Evolutionary conservation across 1,284 basidiomycete genomes (phyloP), one percentile per base, ranked within the genome.

Genomic region (Phylloporus sp.): DNA sequence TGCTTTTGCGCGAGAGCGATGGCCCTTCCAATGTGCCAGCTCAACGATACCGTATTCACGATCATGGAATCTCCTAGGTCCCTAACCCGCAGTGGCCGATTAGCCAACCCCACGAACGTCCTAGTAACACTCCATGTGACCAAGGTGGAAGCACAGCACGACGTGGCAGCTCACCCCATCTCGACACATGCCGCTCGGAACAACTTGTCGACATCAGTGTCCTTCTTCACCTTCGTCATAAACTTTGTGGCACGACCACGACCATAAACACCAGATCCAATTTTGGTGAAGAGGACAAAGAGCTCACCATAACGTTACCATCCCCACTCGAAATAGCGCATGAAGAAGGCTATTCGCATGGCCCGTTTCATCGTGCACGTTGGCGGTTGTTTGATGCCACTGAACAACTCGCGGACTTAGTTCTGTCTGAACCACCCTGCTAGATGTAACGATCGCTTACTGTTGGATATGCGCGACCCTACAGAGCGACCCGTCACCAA

Each of bases 1-100:
- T 78, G 72, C 62, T 75, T 76, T 44, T 80, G 74, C 47, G 80
- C 79, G 4, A 81, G 72, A 18, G 79, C 78, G 22, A 85, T 78
- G 11, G 82, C 81, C 32, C 83, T 78, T 20, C 86, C 86, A 18
- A 88, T 81, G 6, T 83, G 78, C 86, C 86, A 88, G 22, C 83
- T 80, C 69, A 86, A 78, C 6, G 86, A 87, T 6, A 87, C 79
- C 10, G 83, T 85, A 61, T 83, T 82, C 6, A 78, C 72, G 42
- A 88, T 79, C 51, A 81, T 78, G 54, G 77, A 80, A 18, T 72
- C 63, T 46, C 68, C 64, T 65, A 81, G 58, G 56, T 77, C 66
- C 55, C 69, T 63, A 64, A 69, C 67, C 42, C 65, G 66, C 18
- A 83, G 62, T 1, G 83, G 83, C 17, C 78, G 75, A 67, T 77